phyloP scores from a whole-genome alignment of 441 rosid genomes.

The Syzygium malaccense region DNA sequence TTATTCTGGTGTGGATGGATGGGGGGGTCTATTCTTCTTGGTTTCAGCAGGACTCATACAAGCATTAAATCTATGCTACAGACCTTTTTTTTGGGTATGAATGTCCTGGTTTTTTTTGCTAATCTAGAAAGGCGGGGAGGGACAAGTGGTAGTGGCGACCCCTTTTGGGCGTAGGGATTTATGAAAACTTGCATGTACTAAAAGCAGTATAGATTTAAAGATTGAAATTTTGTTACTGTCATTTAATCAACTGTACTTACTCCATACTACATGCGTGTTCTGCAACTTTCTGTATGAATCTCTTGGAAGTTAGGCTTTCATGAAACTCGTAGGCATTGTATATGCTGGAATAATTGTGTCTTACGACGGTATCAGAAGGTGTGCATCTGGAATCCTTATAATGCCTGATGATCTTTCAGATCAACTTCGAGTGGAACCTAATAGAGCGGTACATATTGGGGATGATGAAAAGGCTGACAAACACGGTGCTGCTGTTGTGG shows the following conservation, averaged over 20 bases:
- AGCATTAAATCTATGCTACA: not conserved
- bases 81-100: not conserved
- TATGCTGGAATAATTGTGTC: not conserved
- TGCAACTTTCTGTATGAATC: not conserved
- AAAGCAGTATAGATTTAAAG: not conserved
- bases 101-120: not conserved
- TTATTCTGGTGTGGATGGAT: not conserved
- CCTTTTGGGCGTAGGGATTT: not conserved
- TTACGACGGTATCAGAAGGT: not conserved
- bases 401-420: slow-evolving; percentile 26
- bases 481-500: slow-evolving; percentile 57
- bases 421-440: slow-evolving; percentile 39
- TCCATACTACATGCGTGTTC: not conserved
- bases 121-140: not conserved
- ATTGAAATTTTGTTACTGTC: not conserved
- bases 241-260: not conserved
- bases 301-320: not conserved
- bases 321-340: not conserved
- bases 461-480: slow-evolving; percentile 73
- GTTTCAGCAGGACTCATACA: not conserved
- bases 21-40: not conserved
- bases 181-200: not conserved
- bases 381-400: not conserved
- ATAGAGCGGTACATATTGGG: slow-evolving; percentile 64
- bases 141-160: not conserved